Evolutionary conservation across 2,329 filamentous ascomycete genomes (phyloP).

Genomic region (Paecilomyces fulvus): DNA sequence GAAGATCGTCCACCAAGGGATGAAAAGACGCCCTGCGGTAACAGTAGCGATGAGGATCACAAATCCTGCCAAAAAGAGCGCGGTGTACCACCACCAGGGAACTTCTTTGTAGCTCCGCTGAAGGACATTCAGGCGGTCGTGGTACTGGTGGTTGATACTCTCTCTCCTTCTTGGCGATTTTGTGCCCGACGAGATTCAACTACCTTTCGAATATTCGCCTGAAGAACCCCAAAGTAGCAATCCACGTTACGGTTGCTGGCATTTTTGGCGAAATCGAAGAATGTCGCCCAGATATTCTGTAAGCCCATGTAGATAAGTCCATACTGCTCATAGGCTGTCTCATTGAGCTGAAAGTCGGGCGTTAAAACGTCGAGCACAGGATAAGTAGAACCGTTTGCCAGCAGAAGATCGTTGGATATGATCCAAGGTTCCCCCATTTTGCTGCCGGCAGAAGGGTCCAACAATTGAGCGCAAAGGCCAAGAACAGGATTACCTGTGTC

Average conservation of each 20-base stretch:
- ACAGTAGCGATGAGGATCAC: slow-evolving; percentile 45
- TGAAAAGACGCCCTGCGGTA: slow-evolving; percentile 45
- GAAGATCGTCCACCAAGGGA: slow-evolving; percentile 53
- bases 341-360: slow-evolving; percentile 40
- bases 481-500: slow-evolving; percentile 52
- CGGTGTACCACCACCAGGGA: slow-evolving; percentile 50
- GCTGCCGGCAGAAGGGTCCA: slow-evolving; percentile 53
- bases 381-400: slow-evolving; percentile 41
- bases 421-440: slow-evolving; percentile 49
- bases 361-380: slow-evolving; percentile 38
- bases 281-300: slow-evolving; percentile 51
- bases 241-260: slow-evolving; percentile 51
- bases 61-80: slow-evolving; percentile 44
- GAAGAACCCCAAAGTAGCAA: slow-evolving; percentile 46
- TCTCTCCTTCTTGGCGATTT: slow-evolving; percentile 18
- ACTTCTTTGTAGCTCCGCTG: slow-evolving; percentile 51
- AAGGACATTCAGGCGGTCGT: slow-evolving; percentile 52
- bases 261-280: slow-evolving; percentile 54
- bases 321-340: slow-evolving; percentile 37
- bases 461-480: slow-evolving; percentile 47
- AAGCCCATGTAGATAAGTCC: slow-evolving; percentile 51
- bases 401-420: slow-evolving; percentile 47
- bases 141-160: slow-evolving; percentile 47
- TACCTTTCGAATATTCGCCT: slow-evolving; percentile 38
- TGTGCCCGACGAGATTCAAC: slow-evolving; percentile 25